Conservation (phyloP, 345 rosid species). For the Clarkia xantiana region DNA sequence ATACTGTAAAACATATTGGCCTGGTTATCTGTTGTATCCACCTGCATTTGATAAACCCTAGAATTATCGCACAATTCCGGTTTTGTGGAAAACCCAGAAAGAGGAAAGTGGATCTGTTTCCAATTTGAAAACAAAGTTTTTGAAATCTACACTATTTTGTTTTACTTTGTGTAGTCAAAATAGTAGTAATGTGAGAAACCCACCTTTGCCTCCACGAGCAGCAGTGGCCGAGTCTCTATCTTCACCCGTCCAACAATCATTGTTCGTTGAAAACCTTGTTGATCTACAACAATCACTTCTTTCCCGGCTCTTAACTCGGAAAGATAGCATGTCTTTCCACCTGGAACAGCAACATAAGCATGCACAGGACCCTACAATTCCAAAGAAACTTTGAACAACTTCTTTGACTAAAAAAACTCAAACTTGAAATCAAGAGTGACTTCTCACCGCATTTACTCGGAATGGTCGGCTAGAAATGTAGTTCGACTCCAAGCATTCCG, state of each 20-base stretch:
- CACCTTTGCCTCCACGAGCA: conserved; percentile 74
- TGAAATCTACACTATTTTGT: too few relatives aligned
- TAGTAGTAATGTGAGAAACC: conserved; percentile 6
- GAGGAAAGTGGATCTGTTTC: too few relatives aligned
- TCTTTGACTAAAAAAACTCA: background rate
- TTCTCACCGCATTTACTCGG: conserved; percentile 77
- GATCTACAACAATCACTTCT: conserved; percentile 57
- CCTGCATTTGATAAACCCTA: conserved; percentile 23
- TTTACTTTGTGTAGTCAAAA: background rate
- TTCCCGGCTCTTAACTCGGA: conserved; percentile 70
- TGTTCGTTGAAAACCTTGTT: conserved; percentile 40
- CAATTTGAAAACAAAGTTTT: too few relatives aligned
- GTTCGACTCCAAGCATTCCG: conserved; percentile 76
- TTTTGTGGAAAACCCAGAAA: too few relatives aligned
- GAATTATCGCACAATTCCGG: too few relatives aligned
- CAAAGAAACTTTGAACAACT: conserved; percentile 1
- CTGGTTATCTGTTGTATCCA: conserved; percentile 17
- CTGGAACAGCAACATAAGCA: conserved; percentile 66
- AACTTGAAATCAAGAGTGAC: conserved; percentile 2
- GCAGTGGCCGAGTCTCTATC: conserved; percentile 66
- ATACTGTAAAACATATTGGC: conserved; percentile 32
- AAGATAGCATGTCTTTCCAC: conserved; percentile 76
- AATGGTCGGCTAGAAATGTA: conserved; percentile 89
- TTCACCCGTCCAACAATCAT: conserved; percentile 75
- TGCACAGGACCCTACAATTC: conserved; percentile 85